Evolutionary conservation across 345 rosid species (phyloP), one percentile per base, ranked within the genome.

Genomic region (Citrus sp.): DNA sequence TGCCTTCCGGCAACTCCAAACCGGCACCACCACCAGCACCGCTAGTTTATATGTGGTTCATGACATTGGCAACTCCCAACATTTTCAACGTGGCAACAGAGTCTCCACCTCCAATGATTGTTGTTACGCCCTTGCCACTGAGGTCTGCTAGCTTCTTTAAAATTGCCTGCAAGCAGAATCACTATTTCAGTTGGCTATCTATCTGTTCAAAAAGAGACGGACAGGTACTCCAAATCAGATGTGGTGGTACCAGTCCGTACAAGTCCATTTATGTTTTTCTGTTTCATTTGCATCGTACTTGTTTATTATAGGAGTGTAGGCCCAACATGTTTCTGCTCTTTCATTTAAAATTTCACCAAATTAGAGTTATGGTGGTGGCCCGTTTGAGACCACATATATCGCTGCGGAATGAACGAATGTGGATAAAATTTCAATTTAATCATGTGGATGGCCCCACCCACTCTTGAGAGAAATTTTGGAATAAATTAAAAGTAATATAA

Each of bases 121-220:
- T 92, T 21, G 95, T 90, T 42, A 90, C 95, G 63, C 92, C 95
- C 87, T 88, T 88, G 80, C 88, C 86, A 40, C 97, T 93, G 12
- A 91, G 88, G 30, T 90, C 95, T 1, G 97, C 95, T 54, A 93
- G 93, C 91, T 95, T 92, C 92, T 91, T 95, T 63, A 96, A 94
- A 40, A 95, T 49, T 25, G 98, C 82, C 98, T 93, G 90, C 73
- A 77, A 70, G 35, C 22, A 72, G 34, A 76, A 71, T 69, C 32
- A 32, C 13, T 64, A 24, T 51, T 38, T 25, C 32, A 46, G 30
- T 64, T 74, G 6, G 32, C 30, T 21, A 61, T 38, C 70, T 67
- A 64, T 13, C 54, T 18, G 8, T 22, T 21, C 51, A 76, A 74
- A 6, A 46, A 19, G 7, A 34, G 3, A 4, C 4, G 7, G 21